phyloP scores from a whole-genome alignment of 768 basidiomycete genomes.

The Mycena chlorophos region DNA sequence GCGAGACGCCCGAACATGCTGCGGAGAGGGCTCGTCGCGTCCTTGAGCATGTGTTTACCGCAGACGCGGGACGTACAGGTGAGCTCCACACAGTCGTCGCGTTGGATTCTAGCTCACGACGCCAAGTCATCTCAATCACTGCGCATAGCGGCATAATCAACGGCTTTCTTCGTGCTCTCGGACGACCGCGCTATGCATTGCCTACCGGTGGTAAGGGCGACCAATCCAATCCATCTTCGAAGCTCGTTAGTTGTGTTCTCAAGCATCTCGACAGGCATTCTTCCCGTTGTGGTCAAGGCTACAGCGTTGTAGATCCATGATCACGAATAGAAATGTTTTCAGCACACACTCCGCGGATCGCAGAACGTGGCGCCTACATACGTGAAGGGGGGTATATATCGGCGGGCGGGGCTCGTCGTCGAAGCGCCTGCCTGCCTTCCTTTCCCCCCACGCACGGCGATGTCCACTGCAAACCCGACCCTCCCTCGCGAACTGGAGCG shows the following conservation, averaged over 20 bases:
- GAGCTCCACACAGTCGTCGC: constrained; percentile 14
- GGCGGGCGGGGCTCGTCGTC: background rate
- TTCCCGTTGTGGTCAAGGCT: constrained; percentile 6
- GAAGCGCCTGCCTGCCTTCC: background rate
- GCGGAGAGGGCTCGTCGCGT: constrained; percentile 35
- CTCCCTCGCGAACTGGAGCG: background rate
- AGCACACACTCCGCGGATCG: too few species aligned
- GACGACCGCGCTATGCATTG: constrained; percentile 34
- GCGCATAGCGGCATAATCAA: constrained; percentile 46
- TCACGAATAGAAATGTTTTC: background rate
- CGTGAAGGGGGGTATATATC: background rate
- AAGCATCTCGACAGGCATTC: background rate
- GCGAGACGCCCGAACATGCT: constrained; percentile 40
- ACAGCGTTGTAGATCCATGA: background rate
- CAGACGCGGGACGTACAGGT: background rate
- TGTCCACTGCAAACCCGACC: too few species aligned
- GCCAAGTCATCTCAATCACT: constrained; percentile 47
- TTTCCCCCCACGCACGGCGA: background rate
- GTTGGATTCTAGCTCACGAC: constrained; percentile 20
- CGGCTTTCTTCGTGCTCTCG: constrained; percentile 36
- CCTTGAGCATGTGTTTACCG: constrained; percentile 28
- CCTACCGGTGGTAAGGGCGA: constrained; percentile 43
- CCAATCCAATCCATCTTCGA: background rate
- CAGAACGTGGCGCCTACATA: too few species aligned
- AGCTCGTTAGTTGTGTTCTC: background rate